phyloP scores from a whole-genome alignment of 2,329 filamentous ascomycete genomes.

The Lecanoromycetidae sp. region DNA sequence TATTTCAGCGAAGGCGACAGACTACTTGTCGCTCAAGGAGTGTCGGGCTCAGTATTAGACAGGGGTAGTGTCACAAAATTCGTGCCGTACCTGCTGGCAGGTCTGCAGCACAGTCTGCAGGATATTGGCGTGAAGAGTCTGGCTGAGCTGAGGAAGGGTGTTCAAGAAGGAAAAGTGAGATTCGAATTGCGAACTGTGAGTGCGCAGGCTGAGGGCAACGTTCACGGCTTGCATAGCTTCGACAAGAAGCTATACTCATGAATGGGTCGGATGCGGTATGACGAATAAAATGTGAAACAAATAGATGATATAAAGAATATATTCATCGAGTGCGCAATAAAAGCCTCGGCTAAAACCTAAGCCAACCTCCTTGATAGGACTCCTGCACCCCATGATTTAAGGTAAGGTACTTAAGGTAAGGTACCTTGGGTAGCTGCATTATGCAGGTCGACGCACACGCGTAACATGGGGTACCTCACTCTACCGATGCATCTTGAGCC shows the following conservation, averaged over 20 bases:
- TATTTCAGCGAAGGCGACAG: slow-evolving; percentile 98
- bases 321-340: no score
- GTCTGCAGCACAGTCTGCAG: slow-evolving; percentile 94
- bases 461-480: no score
- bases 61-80: slow-evolving; percentile 79
- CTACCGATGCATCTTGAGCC: no score
- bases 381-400: no score
- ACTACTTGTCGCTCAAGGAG: slow-evolving; percentile 90
- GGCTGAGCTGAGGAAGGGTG: slow-evolving; percentile 60
- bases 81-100: slow-evolving; percentile 86
- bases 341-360: not conserved
- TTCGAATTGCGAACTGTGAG: slow-evolving; percentile 93
- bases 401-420: no score
- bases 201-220: slow-evolving; percentile 90
- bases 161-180: slow-evolving; percentile 61
- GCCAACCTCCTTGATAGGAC: not conserved
- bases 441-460: no score
- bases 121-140: slow-evolving; percentile 83
- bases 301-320: not conserved
- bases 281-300: no score
- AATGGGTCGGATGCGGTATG: slow-evolving; percentile 3
- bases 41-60: slow-evolving; percentile 56
- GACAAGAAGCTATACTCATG: slow-evolving; percentile 99
- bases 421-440: no score
- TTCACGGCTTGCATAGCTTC: slow-evolving; percentile 92